Evolutionary conservation across 2,329 filamentous ascomycete species (phyloP).

Genomic region (Pseudogymnoascus verrucosus): DNA sequence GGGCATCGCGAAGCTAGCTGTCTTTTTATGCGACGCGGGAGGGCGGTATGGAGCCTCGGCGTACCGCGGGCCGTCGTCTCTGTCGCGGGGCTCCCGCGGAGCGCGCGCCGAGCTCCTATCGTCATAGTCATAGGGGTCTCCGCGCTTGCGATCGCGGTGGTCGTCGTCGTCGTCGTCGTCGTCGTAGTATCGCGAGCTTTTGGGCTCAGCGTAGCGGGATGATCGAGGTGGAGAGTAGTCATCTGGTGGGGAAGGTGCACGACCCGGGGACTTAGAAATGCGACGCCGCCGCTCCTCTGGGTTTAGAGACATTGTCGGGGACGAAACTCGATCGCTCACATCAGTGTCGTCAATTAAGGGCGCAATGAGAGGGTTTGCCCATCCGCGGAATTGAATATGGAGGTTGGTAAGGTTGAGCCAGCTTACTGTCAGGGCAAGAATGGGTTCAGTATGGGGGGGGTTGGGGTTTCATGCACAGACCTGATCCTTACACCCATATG

Average conservation of each 20-base stretch:
- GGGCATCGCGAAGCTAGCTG: conserved; percentile 4
- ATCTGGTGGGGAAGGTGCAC: not conserved
- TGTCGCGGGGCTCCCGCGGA: not conserved
- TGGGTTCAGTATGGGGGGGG: conserved; percentile 8
- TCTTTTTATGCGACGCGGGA: not conserved
- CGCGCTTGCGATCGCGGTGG: not conserved
- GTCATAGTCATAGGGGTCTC: not conserved
- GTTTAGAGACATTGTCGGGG: conserved; percentile 7
- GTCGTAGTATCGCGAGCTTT: conserved; percentile 4
- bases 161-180: not conserved
- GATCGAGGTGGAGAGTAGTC: not conserved
- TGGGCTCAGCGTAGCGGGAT: not conserved
- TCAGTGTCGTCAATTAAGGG: conserved; percentile 2
- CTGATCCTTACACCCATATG: conserved; percentile 7
- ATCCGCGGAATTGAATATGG: conserved; percentile 1
- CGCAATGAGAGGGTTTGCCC: not conserved
- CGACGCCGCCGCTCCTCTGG: conserved; percentile 3
- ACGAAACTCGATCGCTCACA: conserved; percentile 1
- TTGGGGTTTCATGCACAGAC: conserved; percentile 9
- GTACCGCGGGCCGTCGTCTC: conserved; percentile 4
- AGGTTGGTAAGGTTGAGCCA: conserved; percentile 2
- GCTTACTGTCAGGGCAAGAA: conserved; percentile 6
- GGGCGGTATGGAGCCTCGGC: conserved; percentile 1
- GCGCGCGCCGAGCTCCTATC: not conserved
- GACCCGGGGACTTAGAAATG: not conserved